Evolutionary conservation across 208 protist genomes (phyloP).

Genomic region (Trypanosoma cruzi): DNA sequence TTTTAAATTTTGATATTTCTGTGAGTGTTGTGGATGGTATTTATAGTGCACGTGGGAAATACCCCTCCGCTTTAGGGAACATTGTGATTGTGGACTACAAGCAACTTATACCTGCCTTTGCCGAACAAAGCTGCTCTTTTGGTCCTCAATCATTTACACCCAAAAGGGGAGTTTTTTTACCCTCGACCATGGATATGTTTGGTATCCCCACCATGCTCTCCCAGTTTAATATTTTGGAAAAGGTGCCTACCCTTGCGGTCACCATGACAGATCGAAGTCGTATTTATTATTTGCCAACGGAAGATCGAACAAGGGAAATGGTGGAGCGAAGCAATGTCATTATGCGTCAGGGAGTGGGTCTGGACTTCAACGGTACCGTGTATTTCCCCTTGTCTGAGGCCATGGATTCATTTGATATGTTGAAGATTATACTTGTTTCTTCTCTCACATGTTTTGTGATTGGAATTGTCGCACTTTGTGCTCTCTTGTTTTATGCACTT

Average conservation of each 20-base stretch:
- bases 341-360: slow-evolving; percentile 44
- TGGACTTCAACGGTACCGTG: slow-evolving; percentile 49
- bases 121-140: slow-evolving; percentile 37
- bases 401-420: slow-evolving; percentile 66
- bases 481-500: slow-evolving; percentile 92
- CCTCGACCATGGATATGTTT: slow-evolving; percentile 33
- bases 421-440: slow-evolving; percentile 84
- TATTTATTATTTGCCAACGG: slow-evolving; percentile 69
- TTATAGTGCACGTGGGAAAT: slow-evolving; percentile 83
- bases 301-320: slow-evolving; percentile 39
- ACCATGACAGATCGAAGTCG: slow-evolving; percentile 66
- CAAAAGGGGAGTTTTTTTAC: slow-evolving; percentile 28
- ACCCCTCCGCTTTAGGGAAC: slow-evolving; percentile 89
- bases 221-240: slow-evolving; percentile 52
- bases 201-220: slow-evolving; percentile 18
- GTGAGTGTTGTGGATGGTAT: slow-evolving; percentile 79
- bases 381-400: slow-evolving; percentile 57
- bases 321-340: slow-evolving; percentile 55
- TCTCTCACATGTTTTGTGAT: slow-evolving; percentile 85
- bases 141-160: slow-evolving; percentile 29
- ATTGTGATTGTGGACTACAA: slow-evolving; percentile 87
- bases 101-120: slow-evolving; percentile 35
- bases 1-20: slow-evolving; percentile 20
- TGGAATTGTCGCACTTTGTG: slow-evolving; percentile 85
- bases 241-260: slow-evolving; percentile 61